Percentiles rank a stretch among this genome's conserved stretches.
phyloP scores from a whole-genome alignment of 2,329 filamentous ascomycete species.

The Trichoderma citrinoviride region DNA sequence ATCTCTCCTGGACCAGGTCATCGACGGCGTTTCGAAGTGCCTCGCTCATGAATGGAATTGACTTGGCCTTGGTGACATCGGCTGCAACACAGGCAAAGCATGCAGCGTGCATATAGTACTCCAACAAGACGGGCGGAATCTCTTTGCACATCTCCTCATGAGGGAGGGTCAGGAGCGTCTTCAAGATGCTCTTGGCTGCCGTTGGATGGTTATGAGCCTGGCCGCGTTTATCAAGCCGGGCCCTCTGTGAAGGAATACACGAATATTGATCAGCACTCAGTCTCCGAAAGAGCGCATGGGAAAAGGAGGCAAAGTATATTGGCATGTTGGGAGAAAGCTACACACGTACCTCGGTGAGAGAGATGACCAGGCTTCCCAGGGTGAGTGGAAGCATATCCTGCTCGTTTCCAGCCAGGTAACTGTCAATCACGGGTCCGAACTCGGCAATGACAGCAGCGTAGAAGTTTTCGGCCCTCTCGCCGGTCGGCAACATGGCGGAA shows the following conservation, averaged over 20 bases:
- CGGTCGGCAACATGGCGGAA: slow-evolving; percentile 28
- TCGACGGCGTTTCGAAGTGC: slow-evolving; percentile 34
- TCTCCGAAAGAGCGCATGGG: background rate
- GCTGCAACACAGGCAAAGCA: slow-evolving; percentile 48
- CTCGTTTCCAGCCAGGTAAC: slow-evolving; percentile 36
- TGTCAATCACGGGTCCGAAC: slow-evolving; percentile 37
- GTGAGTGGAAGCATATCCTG: slow-evolving; percentile 40
- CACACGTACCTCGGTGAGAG: slow-evolving; percentile 44
- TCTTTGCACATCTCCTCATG: slow-evolving; percentile 36
- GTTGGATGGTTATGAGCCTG: slow-evolving; percentile 46
- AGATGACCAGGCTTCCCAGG: slow-evolving; percentile 46
- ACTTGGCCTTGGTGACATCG: slow-evolving; percentile 30
- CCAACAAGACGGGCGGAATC: slow-evolving; percentile 45
- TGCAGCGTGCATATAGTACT: slow-evolving; percentile 49
- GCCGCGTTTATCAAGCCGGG: slow-evolving; percentile 45
- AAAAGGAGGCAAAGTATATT: no score
- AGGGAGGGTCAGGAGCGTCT: slow-evolving; percentile 36
- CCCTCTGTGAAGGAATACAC: slow-evolving; percentile 29
- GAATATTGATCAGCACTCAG: background rate
- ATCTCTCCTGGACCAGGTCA: slow-evolving; percentile 32
- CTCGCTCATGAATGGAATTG: slow-evolving; percentile 33
- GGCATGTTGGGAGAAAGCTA: background rate
- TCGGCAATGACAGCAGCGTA: slow-evolving; percentile 38
- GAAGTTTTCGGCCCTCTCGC: slow-evolving; percentile 37
- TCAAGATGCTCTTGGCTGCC: slow-evolving; percentile 43